phyloP scores from a whole-genome alignment of 495 filamentous ascomycete genomes.

The Acidiella bohemica region DNA sequence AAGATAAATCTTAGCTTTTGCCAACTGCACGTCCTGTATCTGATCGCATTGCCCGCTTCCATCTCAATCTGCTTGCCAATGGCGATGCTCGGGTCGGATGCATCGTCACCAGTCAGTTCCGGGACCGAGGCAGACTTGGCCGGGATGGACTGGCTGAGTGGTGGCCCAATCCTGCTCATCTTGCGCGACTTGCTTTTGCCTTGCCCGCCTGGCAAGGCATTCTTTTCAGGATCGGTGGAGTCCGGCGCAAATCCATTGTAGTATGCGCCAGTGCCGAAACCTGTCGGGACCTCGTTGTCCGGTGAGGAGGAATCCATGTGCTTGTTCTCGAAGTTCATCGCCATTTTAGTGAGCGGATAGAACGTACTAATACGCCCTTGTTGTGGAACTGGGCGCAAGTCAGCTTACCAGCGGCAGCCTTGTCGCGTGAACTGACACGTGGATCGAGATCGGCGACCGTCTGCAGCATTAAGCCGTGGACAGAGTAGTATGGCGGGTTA shows the following conservation, averaged over 20 bases:
- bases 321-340: slow-evolving; percentile 29
- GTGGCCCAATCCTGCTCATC: slow-evolving; percentile 24
- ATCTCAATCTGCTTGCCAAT: slow-evolving; percentile 63
- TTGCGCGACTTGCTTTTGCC: slow-evolving; percentile 17
- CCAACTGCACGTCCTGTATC: slow-evolving; percentile 85
- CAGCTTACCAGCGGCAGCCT: too few species aligned
- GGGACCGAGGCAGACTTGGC: not conserved
- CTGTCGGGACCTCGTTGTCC: not conserved
- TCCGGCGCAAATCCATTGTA: slow-evolving; percentile 12
- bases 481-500: too few species aligned
- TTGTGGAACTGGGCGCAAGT: slow-evolving; percentile 28
- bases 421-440: too few species aligned
- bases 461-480: slow-evolving; percentile 35
- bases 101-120: slow-evolving; percentile 23
- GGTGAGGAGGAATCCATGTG: slow-evolving; percentile 4
- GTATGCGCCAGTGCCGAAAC: slow-evolving; percentile 12
- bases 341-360: slow-evolving; percentile 40
- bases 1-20: slow-evolving; percentile 48
- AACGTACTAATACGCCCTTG: slow-evolving; percentile 26
- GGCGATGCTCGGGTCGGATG: slow-evolving; percentile 31
- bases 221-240: slow-evolving; percentile 19
- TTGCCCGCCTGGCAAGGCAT: not conserved
- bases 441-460: slow-evolving; percentile 22
- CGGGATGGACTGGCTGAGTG: slow-evolving; percentile 11
- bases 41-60: slow-evolving; percentile 65